Conservation (phyloP, 129 eudicot species). For the Kitagawia praeruptora region DNA sequence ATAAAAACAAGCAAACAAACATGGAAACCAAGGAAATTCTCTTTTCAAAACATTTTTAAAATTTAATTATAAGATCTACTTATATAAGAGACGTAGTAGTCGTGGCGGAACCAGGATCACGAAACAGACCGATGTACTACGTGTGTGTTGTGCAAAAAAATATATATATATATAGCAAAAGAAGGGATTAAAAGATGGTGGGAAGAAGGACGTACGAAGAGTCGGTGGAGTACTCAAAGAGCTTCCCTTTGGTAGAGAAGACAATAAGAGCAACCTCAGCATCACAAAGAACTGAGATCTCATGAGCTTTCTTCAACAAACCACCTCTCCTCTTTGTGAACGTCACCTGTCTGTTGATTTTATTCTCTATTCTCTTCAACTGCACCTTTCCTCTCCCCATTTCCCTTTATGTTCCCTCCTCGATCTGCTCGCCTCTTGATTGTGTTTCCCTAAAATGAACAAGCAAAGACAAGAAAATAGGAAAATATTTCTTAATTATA, state of each 20-base stretch:
- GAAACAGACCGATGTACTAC: not conserved
- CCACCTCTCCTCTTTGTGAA: conserved; percentile 94
- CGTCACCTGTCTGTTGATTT: conserved; percentile 87
- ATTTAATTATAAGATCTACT: not conserved
- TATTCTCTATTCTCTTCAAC: conserved; percentile 82
- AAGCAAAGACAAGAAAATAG: not conserved
- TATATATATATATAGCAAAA: not conserved
- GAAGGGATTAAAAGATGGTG: not conserved
- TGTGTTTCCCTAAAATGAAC: conserved; percentile 7
- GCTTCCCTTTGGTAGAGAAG: conserved; percentile 84
- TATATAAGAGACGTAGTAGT: not conserved
- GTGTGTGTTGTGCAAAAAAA: not conserved
- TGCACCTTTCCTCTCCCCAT: conserved; percentile 96
- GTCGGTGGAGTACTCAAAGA: conserved; percentile 86
- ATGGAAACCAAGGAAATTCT: not conserved
- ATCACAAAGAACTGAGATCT: conserved; percentile 90
- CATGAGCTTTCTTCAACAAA: conserved; percentile 88
- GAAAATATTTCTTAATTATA: not conserved
- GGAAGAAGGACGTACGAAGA: conserved; percentile 38
- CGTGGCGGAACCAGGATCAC: not conserved
- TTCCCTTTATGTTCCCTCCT: not conserved
- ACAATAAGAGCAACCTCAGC: conserved; percentile 88
- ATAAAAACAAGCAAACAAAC: not conserved
- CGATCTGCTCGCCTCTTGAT: not conserved
- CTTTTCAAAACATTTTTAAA: not conserved